Percentiles rank a stretch among this genome's conserved stretches.
Conservation (phyloP, 108 stramenopile species). For the Nannochloropsis gaditana region DNA sequence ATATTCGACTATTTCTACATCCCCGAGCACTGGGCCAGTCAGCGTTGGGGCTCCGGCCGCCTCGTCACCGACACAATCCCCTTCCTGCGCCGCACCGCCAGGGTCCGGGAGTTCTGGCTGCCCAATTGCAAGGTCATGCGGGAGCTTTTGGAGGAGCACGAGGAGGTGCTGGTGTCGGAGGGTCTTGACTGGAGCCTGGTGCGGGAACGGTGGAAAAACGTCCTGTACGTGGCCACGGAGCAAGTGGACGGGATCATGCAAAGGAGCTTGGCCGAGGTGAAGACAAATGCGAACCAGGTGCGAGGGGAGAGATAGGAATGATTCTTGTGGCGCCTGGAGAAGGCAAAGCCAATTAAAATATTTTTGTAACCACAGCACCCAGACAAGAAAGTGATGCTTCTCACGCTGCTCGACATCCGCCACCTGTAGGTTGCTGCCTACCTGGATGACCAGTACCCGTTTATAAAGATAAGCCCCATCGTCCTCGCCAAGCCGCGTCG, state of each 20-base stretch:
- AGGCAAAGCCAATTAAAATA: not conserved
- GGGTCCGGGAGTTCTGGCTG: conserved; percentile 3
- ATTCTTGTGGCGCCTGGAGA: not conserved
- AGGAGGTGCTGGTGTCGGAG: not conserved
- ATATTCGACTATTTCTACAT: conserved; percentile 16
- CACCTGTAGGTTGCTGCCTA: not conserved
- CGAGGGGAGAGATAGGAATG: not conserved
- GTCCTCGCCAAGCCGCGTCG: not conserved
- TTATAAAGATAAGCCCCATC: not conserved
- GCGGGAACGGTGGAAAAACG: not conserved
- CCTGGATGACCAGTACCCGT: not conserved
- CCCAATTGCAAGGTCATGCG: conserved; percentile 14
- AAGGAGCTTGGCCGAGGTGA: not conserved
- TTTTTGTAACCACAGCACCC: not conserved
- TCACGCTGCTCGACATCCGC: not conserved
- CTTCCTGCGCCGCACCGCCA: not conserved
- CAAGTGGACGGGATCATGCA: not conserved
- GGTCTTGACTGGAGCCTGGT: not conserved
- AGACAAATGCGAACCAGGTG: conserved; percentile 17
- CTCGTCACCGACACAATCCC: not conserved
- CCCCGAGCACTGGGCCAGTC: not conserved
- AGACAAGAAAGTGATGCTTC: not conserved
- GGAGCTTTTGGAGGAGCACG: not conserved
- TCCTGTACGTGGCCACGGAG: not conserved
- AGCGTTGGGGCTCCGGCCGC: not conserved